A percentile compares a stretch with the other conserved stretches of the same genome.
Evolutionary conservation across 2,329 filamentous ascomycete genomes (phyloP).

Genomic region (Fusarium sp.): DNA sequence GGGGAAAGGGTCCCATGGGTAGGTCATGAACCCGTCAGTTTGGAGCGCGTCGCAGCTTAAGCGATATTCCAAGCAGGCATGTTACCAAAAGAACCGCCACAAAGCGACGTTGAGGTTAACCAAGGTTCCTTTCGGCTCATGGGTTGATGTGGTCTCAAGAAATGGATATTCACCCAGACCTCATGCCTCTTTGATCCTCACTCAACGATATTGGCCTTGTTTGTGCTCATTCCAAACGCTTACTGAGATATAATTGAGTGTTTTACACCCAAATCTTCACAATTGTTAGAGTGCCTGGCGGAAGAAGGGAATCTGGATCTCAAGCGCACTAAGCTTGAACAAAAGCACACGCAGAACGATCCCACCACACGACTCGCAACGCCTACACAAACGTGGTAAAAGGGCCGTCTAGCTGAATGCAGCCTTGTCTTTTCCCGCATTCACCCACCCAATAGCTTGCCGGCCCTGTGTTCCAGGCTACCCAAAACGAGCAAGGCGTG

Average conservation of each 20-base stretch:
- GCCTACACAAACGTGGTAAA: slow-evolving; percentile 24
- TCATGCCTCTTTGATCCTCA: neutral
- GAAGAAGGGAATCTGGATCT: neutral
- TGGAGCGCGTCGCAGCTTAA: neutral
- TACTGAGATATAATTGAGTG: neutral
- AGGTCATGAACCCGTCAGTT: slow-evolving; percentile 5
- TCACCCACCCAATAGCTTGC: slow-evolving; percentile 40
- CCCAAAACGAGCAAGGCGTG: slow-evolving; percentile 24
- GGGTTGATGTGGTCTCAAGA: neutral
- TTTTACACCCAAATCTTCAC: neutral
- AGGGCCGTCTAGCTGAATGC: slow-evolving; percentile 37
- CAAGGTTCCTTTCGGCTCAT: slow-evolving; percentile 11
- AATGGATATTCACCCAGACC: neutral
- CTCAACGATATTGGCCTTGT: neutral
- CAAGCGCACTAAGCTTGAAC: neutral
- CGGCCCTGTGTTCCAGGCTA: slow-evolving; percentile 17
- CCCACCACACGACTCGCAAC: neutral
- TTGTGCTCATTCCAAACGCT: neutral
- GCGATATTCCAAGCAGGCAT: neutral
- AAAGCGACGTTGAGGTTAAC: neutral
- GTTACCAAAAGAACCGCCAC: slow-evolving; percentile 3
- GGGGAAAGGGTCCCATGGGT: neutral
- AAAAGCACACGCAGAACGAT: slow-evolving; percentile 13
- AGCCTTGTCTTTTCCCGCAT: slow-evolving; percentile 21
- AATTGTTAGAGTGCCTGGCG: neutral